Conservation (phyloP, 495 filamentous ascomycete species). For the Penicillium salamii region DNA sequence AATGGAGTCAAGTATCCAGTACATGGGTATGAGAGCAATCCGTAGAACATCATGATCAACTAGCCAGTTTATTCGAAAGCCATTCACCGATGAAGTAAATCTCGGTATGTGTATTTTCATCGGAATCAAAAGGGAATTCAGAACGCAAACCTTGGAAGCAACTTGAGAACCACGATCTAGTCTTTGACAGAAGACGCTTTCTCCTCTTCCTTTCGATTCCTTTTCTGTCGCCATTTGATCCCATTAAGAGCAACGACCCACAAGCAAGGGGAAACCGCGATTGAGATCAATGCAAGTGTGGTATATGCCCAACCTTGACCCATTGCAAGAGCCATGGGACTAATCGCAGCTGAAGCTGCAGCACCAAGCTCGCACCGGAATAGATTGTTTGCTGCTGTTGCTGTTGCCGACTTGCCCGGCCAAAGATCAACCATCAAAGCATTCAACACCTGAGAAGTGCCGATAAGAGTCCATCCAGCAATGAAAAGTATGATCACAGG, state of each 20-base stretch:
- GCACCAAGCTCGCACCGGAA: slow-evolving; percentile 63
- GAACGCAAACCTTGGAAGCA: no score
- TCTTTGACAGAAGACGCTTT: background rate
- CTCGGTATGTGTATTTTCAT: no score
- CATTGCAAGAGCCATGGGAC: slow-evolving; percentile 56
- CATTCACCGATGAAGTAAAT: no score
- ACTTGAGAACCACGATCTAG: background rate
- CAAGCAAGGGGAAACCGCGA: slow-evolving; percentile 25
- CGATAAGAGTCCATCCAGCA: slow-evolving; percentile 30
- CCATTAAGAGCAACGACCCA: slow-evolving; percentile 31
- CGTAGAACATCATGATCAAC: no score
- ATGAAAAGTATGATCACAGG: slow-evolving; percentile 35
- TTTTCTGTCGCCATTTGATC: slow-evolving; percentile 38
- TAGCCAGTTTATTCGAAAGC: no score
- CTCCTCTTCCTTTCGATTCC: slow-evolving; percentile 14
- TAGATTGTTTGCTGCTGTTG: slow-evolving; percentile 66
- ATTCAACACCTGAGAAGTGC: slow-evolving; percentile 31
- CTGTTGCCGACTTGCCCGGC: slow-evolving; percentile 52
- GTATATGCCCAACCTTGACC: slow-evolving; percentile 65
- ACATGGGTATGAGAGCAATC: no score
- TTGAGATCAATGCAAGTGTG: slow-evolving; percentile 43
- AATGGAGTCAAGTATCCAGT: no score
- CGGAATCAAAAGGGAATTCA: no score
- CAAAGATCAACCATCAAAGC: slow-evolving; percentile 63
- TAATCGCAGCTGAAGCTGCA: slow-evolving; percentile 49